Base-by-base conservation (phyloP, 2,329 filamentous ascomycete genomes). In the Botrytis fabae region DNA sequence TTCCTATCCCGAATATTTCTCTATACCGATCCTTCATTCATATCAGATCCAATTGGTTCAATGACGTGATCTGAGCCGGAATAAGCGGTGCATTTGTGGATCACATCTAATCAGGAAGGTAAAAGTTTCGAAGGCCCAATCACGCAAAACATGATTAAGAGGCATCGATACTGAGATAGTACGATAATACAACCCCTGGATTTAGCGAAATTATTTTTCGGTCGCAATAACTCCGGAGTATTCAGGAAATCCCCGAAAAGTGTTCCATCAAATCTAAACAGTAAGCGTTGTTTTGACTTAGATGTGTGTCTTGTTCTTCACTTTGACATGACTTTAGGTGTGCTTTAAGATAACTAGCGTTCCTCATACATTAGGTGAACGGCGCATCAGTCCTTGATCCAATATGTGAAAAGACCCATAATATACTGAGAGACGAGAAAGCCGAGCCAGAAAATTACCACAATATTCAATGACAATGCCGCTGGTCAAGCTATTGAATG, bases 361-460 rank as follows among this genome's bases (percentile, higher is more conserved):
- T 40, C 35, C 18, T 25, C 1, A 22, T 60, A 14, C 8, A 20
- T 28, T 0, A n/a, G 7, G 60, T 51, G 0, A 54, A 28, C 6
- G 6, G n/a, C 14, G n/a, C 8, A 18, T 28, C n/a, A 1, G 12
- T 18, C 4, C n/a, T 54, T 10, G n/a, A 28, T 16, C 2, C 1
- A 28, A 54, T 7, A 18, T 28, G 0, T 28, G 3, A n/a, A n/a
- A 18, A 6, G 51, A 18, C 14, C n/a, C 3, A n/a, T 4, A 22
- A 25, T 14, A n/a, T 61, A 25, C 20, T 35, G 16, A 35, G 57
- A 59, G 28, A 20, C 59, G 8, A 61, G n/a, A 18, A 28, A 28
- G 0, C 14, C n/a, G 18, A 9, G n/a, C 14, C 16, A n/a, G 2
- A 8, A 18, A 28, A 28, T n/a, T 16, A 2, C 25, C 12, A 1